phyloP scores from a whole-genome alignment of 2,329 filamentous ascomycete species.

The Xylariales sp. region DNA sequence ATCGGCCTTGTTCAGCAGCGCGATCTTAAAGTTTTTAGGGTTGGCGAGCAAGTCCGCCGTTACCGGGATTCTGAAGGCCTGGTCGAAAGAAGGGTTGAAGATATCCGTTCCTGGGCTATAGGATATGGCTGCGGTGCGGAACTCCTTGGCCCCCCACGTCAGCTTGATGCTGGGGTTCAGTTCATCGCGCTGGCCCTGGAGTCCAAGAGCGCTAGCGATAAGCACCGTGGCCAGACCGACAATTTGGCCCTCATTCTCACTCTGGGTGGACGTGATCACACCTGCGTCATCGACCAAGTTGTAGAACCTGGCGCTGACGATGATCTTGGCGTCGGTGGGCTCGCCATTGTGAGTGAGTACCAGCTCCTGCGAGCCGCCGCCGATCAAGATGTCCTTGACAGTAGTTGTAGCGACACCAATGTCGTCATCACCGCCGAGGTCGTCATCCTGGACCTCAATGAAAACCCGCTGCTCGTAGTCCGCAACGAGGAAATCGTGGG shows the following conservation, averaged over 20 bases:
- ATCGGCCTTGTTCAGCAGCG: constrained; percentile 28
- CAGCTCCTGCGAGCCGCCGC: constrained; percentile 37
- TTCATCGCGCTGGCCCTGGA: constrained; percentile 37
- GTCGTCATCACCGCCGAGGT: constrained; percentile 43
- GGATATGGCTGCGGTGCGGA: constrained; percentile 35
- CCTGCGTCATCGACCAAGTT: constrained; percentile 32
- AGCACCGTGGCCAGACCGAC: constrained; percentile 38
- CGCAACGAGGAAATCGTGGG: constrained; percentile 40
- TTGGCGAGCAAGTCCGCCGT: constrained; percentile 23
- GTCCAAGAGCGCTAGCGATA: constrained; percentile 34
- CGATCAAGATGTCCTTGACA: constrained; percentile 28
- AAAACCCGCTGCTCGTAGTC: constrained; percentile 39
- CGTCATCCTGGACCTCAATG: constrained; percentile 39
- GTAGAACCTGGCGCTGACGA: constrained; percentile 35
- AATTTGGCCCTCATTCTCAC: constrained; percentile 24
- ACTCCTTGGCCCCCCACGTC: constrained; percentile 35
- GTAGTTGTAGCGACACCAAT: constrained; percentile 34
- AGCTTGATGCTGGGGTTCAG: constrained; percentile 42
- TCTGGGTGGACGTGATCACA: constrained; percentile 24
- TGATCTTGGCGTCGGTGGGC: constrained; percentile 29
- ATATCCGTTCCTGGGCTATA: constrained; percentile 42
- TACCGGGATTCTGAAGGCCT: constrained; percentile 38
- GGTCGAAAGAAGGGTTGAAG: constrained; percentile 43
- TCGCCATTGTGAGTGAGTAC: constrained; percentile 32
- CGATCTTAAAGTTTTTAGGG: constrained; percentile 26